phyloP scores from a whole-genome alignment of 768 basidiomycete genomes.

The Termitomyces sp. region DNA sequence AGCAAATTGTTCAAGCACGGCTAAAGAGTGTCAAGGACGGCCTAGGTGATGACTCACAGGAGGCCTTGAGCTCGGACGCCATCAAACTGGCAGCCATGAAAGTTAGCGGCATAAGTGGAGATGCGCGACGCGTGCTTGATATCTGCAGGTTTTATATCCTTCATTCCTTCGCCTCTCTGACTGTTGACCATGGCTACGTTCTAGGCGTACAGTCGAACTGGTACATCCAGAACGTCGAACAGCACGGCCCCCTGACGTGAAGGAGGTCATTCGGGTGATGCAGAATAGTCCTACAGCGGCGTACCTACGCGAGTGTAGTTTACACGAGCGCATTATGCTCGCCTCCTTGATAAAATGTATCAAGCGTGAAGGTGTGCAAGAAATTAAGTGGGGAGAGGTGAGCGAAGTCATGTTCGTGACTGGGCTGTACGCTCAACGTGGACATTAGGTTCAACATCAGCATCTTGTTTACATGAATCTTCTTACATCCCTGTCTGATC shows the following conservation, averaged over 20 bases:
- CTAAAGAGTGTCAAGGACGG: conserved; percentile 56
- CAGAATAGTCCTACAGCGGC: conserved; percentile 89
- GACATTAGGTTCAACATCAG: conserved; percentile 59
- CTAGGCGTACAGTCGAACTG: conserved; percentile 81
- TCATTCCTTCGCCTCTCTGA: background rate
- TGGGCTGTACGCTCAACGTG: background rate
- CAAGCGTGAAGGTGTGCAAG: conserved; percentile 80
- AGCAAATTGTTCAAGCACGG: conserved; percentile 84
- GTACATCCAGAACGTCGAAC: conserved; percentile 47
- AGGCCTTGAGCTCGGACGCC: conserved; percentile 63
- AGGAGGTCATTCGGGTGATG: conserved; percentile 77
- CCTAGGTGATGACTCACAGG: conserved; percentile 43
- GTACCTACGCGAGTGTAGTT: conserved; percentile 76
- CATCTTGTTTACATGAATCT: conserved; percentile 67
- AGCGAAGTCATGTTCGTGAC: conserved; percentile 16
- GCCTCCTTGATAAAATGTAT: conserved; percentile 80
- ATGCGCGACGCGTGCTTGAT: conserved; percentile 90
- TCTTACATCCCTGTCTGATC: conserved; percentile 56
- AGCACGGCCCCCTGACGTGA: conserved; percentile 70
- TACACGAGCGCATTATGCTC: conserved; percentile 88
- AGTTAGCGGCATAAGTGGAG: conserved; percentile 77
- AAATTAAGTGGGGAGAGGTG: conserved; percentile 84
- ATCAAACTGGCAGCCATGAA: conserved; percentile 81
- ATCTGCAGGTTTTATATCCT: conserved; percentile 69
- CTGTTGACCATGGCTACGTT: background rate